Percentiles rank a stretch among this genome's conserved stretches.
phyloP scores from a whole-genome alignment of 2,329 filamentous ascomycete genomes.

The Alternaria conjuncta region DNA sequence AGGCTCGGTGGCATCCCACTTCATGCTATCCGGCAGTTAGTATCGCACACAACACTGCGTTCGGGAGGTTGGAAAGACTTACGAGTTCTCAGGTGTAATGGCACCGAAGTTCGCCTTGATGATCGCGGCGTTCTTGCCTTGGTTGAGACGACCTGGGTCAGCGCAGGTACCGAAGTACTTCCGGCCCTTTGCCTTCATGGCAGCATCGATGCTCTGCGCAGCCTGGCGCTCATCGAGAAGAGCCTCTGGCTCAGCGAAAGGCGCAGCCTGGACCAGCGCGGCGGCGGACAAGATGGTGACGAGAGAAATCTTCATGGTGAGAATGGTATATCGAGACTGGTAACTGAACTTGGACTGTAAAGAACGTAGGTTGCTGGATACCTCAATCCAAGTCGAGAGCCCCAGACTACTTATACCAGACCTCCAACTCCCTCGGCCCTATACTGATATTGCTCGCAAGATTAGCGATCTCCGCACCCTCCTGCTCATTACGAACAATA shows the following conservation, averaged over 20 bases:
- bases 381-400: neutral
- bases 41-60: neutral
- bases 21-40: conserved; percentile 59
- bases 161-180: conserved; percentile 68
- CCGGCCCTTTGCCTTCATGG: conserved; percentile 69
- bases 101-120: conserved; percentile 69
- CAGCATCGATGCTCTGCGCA: conserved; percentile 59
- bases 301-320: conserved; percentile 43
- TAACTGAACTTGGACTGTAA: neutral
- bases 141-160: conserved; percentile 62
- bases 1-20: conserved; percentile 67
- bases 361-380: neutral
- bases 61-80: neutral
- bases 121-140: conserved; percentile 61
- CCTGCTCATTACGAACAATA: neutral
- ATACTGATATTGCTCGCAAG: neutral
- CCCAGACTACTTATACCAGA: conserved; percentile 7
- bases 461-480: neutral
- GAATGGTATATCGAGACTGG: neutral
- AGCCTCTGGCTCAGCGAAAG: conserved; percentile 38
- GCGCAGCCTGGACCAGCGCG: conserved; percentile 36
- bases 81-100: conserved; percentile 69
- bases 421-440: neutral
- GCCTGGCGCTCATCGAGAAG: conserved; percentile 40
- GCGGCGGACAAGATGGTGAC: conserved; percentile 37